phyloP scores from a whole-genome alignment of 2,329 filamentous ascomycete genomes.

The Fusarium graminum region DNA sequence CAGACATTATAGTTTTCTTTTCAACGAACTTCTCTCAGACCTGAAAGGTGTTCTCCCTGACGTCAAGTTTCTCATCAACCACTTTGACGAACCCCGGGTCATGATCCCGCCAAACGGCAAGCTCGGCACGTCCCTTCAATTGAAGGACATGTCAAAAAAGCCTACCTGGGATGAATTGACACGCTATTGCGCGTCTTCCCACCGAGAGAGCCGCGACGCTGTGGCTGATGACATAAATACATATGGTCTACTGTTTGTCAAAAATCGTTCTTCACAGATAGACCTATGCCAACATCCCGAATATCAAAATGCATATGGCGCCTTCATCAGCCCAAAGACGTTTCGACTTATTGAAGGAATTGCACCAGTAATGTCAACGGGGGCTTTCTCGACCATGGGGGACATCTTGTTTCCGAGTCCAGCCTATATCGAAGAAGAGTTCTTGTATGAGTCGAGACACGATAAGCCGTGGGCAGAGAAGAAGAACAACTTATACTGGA shows the following conservation, averaged over 20 bases:
- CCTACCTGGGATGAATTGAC: constrained; percentile 53
- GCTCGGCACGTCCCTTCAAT: constrained; percentile 8
- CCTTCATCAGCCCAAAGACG: constrained; percentile 59
- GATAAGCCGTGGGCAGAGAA: constrained; percentile 66
- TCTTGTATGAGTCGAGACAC: constrained; percentile 56
- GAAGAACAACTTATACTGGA: constrained; percentile 67
- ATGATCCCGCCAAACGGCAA: constrained; percentile 44
- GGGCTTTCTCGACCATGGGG: constrained; percentile 60
- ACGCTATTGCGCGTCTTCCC: constrained; percentile 42
- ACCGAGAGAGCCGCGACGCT: neutral
- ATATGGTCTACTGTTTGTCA: constrained; percentile 55
- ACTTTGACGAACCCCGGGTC: constrained; percentile 62
- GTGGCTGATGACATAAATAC: constrained; percentile 25
- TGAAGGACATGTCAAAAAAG: constrained; percentile 48
- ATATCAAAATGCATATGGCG: constrained; percentile 59
- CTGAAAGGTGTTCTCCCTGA: constrained; percentile 52
- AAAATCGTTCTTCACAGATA: constrained; percentile 43
- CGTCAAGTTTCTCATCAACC: constrained; percentile 60
- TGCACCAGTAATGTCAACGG: constrained; percentile 63
- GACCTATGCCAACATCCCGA: constrained; percentile 62
- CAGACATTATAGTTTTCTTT: constrained; percentile 50
- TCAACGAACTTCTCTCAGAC: constrained; percentile 51
- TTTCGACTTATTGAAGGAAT: constrained; percentile 56
- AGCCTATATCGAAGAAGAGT: constrained; percentile 60
- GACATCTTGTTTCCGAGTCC: constrained; percentile 67